Conservation (phyloP, 177 flowering plant genomes). For the Telopea speciosissima region DNA sequence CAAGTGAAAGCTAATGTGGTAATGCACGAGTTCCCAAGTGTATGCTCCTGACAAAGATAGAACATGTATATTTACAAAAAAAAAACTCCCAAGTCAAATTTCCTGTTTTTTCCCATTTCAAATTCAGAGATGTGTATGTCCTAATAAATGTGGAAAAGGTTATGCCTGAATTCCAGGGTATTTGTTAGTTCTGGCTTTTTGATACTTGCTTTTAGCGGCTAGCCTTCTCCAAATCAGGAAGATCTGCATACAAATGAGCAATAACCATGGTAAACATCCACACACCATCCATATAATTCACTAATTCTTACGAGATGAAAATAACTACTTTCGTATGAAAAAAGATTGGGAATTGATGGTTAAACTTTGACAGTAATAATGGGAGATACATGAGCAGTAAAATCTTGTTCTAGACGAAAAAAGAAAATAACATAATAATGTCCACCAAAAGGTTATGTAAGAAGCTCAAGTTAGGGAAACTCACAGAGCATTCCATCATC, state of each 20-base stretch:
- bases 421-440: too few species aligned
- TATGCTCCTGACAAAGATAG: too few species aligned
- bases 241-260: conserved; percentile 42
- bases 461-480: conserved; percentile 18
- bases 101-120: too few species aligned
- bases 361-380: background rate
- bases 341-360: background rate
- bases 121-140: too few species aligned
- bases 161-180: background rate
- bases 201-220: conserved; percentile 26
- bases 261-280: background rate
- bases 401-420: background rate
- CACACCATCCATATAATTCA: background rate
- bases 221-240: conserved; percentile 78
- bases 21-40: too few species aligned
- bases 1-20: too few species aligned
- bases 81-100: too few species aligned
- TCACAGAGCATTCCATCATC: conserved; percentile 87
- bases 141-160: background rate
- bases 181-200: background rate
- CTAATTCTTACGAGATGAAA: background rate
- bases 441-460: background rate
- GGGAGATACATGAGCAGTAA: background rate
- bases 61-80: too few species aligned
- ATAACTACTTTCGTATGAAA: background rate